phyloP scores from a whole-genome alignment of 441 rosid genomes.

The Breynia disticha region DNA sequence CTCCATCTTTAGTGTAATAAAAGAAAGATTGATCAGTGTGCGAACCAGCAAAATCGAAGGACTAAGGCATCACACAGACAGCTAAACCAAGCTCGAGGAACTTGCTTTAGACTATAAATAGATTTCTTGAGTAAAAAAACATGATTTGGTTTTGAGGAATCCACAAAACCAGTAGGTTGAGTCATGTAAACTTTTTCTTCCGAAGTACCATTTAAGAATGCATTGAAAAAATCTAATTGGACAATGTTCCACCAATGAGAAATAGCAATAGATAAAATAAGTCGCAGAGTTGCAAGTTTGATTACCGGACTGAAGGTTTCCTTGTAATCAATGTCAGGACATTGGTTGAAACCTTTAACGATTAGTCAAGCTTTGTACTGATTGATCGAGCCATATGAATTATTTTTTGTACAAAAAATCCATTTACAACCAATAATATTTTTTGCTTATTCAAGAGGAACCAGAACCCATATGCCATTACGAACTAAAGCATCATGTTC shows the following conservation, averaged over 20 bases:
- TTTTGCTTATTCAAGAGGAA: no score
- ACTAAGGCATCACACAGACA: background rate
- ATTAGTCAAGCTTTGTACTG: background rate
- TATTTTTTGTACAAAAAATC: background rate
- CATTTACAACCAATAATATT: background rate
- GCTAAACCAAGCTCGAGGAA: background rate
- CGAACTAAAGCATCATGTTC: no score
- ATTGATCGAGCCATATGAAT: background rate
- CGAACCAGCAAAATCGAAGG: background rate
- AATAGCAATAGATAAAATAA: background rate
- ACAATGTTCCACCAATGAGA: background rate
- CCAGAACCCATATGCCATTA: no score
- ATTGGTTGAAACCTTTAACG: background rate
- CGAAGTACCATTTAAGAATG: background rate
- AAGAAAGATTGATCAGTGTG: background rate
- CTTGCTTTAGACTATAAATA: background rate
- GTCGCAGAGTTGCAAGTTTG: background rate
- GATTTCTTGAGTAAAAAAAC: background rate
- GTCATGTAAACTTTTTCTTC: background rate
- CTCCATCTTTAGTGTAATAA: no score
- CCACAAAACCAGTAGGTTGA: background rate
- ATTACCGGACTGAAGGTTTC: background rate
- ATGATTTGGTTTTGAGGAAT: background rate
- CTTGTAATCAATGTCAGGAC: background rate
- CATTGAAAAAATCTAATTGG: background rate